Evolutionary conservation across 2,329 filamentous ascomycete genomes (phyloP).

Genomic region (Sarocladium brachiariae): DNA sequence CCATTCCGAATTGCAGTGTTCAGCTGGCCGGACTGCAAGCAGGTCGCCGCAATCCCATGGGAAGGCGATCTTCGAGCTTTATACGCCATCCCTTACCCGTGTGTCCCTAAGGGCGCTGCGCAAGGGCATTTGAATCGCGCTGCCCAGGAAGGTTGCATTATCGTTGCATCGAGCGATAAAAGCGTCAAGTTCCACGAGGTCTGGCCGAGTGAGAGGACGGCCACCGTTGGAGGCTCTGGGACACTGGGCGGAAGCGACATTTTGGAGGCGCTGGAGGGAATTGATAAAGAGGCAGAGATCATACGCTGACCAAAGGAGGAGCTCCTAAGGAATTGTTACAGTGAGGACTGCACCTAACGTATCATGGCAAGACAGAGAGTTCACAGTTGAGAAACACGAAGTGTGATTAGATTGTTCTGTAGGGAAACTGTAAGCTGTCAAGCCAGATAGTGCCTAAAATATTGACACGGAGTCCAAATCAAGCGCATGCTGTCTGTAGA

Average conservation of each 20-base stretch:
- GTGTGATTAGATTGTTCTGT: background rate
- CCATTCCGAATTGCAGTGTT: conserved; percentile 86
- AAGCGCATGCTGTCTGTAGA: background rate
- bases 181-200: conserved; percentile 95
- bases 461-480: background rate
- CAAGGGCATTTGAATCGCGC: conserved; percentile 17
- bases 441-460: background rate
- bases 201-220: conserved; percentile 62
- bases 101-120: conserved; percentile 26
- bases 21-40: conserved; percentile 85
- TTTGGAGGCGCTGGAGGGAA: conserved; percentile 72
- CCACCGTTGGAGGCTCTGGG: conserved; percentile 45
- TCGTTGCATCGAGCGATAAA: conserved; percentile 86
- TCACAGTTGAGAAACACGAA: background rate
- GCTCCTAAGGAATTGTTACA: background rate
- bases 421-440: background rate
- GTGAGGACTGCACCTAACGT: background rate
- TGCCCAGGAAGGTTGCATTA: conserved; percentile 55
- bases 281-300: conserved; percentile 65
- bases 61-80: conserved; percentile 71
- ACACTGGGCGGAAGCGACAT: conserved; percentile 79
- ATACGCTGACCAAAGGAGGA: conserved; percentile 56
- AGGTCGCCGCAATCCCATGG: conserved; percentile 82
- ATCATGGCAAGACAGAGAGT: background rate
- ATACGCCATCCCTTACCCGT: conserved; percentile 81